phyloP scores from a whole-genome alignment of 768 basidiomycete species.

The Lanmaoa rubissima region DNA sequence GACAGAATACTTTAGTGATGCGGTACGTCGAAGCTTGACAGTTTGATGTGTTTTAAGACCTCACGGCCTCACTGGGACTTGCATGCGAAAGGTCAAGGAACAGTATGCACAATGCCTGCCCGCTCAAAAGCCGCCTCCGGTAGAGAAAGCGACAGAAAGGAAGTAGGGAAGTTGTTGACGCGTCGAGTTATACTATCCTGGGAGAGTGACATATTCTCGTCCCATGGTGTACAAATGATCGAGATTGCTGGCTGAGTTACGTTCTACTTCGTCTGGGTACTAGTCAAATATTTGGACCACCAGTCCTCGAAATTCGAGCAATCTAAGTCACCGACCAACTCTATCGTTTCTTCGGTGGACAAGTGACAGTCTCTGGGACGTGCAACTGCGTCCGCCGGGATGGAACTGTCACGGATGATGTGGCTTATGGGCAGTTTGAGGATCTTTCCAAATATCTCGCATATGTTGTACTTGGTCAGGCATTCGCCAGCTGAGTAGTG shows the following conservation, averaged over 20 bases:
- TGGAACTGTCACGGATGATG: slow-evolving; percentile 68
- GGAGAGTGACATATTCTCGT: not conserved
- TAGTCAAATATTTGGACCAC: slow-evolving; percentile 61
- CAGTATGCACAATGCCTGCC: slow-evolving; percentile 13
- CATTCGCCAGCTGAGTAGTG: slow-evolving; percentile 85
- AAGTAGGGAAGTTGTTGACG: not conserved
- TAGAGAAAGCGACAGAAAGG: slow-evolving; percentile 1
- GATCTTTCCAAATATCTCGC: slow-evolving; percentile 70
- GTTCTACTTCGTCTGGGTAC: slow-evolving; percentile 12
- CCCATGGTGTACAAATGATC: slow-evolving; percentile 4
- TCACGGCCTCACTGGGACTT: not conserved
- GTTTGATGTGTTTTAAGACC: not conserved
- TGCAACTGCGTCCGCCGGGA: slow-evolving; percentile 64
- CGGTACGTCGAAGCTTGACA: slow-evolving; percentile 13
- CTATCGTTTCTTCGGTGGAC: slow-evolving; percentile 72
- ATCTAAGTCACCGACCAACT: slow-evolving; percentile 58
- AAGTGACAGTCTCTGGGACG: slow-evolving; percentile 82
- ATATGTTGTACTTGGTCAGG: slow-evolving; percentile 93
- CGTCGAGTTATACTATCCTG: not conserved
- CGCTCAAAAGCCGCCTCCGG: slow-evolving; percentile 11
- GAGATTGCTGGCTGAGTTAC: not conserved
- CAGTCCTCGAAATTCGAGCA: slow-evolving; percentile 78
- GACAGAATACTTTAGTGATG: slow-evolving; percentile 31
- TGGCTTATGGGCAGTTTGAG: slow-evolving; percentile 71
- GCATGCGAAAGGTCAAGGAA: slow-evolving; percentile 20